Evolutionary conservation across 2,329 filamentous ascomycete species (phyloP).

Genomic region (Diplodia scrobiculata): DNA sequence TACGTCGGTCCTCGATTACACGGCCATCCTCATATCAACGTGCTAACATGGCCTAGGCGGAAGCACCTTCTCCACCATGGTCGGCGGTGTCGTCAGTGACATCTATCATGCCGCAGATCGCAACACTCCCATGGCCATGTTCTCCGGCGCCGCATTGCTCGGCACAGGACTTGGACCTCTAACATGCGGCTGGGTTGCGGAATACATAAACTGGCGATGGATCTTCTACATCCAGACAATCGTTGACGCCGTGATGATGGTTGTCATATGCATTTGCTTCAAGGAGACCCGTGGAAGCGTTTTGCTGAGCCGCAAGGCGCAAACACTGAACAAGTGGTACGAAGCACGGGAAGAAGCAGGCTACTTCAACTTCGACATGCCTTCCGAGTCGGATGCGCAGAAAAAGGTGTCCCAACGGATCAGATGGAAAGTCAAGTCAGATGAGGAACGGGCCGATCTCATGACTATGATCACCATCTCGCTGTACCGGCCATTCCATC

Average conservation of each 20-base stretch:
- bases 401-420: conserved; percentile 57
- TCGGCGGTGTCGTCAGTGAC: conserved; percentile 88
- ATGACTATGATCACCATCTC: conserved; percentile 71
- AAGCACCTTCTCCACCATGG: conserved; percentile 81
- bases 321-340: conserved; percentile 75
- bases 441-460: conserved; percentile 73
- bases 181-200: conserved; percentile 67
- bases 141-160: conserved; percentile 74
- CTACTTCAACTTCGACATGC: conserved; percentile 58
- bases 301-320: conserved; percentile 73
- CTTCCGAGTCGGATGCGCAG: conserved; percentile 32
- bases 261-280: conserved; percentile 69
- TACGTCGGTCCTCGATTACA: not conserved
- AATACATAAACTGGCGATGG: conserved; percentile 76
- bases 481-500: conserved; percentile 73
- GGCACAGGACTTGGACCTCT: conserved; percentile 81
- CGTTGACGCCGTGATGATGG: conserved; percentile 63
- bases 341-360: conserved; percentile 69
- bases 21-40: too few species aligned
- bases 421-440: conserved; percentile 76
- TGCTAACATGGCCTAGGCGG: conserved; percentile 53
- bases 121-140: conserved; percentile 88
- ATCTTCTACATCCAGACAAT: conserved; percentile 86
- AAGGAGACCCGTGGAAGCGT: conserved; percentile 82
- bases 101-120: conserved; percentile 76